Evolutionary conservation across 2,329 filamentous ascomycete species (phyloP), one percentile per base, ranked within the genome.

Genomic region (Bipolaris bicolor): DNA sequence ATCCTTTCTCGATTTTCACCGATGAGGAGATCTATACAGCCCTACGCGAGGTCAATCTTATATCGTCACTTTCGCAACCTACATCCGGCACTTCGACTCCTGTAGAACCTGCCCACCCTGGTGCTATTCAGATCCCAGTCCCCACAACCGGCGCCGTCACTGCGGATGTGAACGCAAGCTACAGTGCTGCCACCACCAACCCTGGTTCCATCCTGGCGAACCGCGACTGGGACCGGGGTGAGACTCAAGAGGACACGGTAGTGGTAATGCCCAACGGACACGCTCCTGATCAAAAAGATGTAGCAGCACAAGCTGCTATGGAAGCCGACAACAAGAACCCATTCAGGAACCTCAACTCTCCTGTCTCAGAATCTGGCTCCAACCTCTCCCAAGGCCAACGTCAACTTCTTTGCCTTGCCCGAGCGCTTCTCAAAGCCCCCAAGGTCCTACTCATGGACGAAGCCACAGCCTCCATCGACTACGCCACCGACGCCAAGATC

Each of bases 371-470:
- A 74, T 97, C 93, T 0, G 95, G 95, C 46, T 90, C 89, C 61
- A 99, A 99, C 71, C 84, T 99, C 10, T 98, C 94, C 0, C 95
- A 99, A 77, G 95, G 95, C 45, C 95, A 99, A 76, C 88, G 95
- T 7, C 95, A 99, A 77, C 88, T 99, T 9, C 82, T 99, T 54
- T 99, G 95, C 73, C 86, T 99, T 9, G 95, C 94, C 0, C 89
- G 95, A 53, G 95, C 95, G 0, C 86, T 99, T 65, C 88, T 99
- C 62, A 97, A 96, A 78, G 86, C 87, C 33, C 93, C 95, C 0
- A 93, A 90, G 63, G 92, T 99, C 1, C 82, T 99, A n/a, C 89
- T 99, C 72, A 98, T 99, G 95, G 95, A 99, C 77, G 95, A 99
- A 81, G 95, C 95, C 0, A 99, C 95, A 0, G 95, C 95, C 0